These are phyloP conservation scores for Trichophyton mentagrophytes DNA, from an alignment of 2,329 filamentous ascomycete genomes.

Conservation along the genomic window DNA sequence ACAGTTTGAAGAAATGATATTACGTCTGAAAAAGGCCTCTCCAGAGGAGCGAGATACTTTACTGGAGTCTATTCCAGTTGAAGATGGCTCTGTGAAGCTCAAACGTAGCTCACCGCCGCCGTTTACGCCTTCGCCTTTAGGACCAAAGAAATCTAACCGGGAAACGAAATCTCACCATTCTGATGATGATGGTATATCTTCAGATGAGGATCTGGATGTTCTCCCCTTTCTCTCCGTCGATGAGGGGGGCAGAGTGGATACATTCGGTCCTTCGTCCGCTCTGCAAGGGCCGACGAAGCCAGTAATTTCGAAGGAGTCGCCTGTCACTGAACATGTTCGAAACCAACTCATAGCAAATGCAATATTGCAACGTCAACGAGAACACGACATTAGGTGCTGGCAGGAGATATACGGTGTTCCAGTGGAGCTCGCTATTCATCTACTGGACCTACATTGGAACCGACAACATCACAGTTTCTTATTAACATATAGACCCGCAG, in stretches of 20 bases:
- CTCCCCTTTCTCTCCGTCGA: conserved; percentile 13
- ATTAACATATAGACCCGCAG: conserved; percentile 28
- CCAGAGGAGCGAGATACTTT: conserved; percentile 11
- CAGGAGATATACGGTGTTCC: conserved; percentile 14
- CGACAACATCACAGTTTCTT: conserved; percentile 29
- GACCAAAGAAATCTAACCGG: background rate
- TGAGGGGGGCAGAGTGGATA: conserved; percentile 12
- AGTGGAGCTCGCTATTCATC: conserved; percentile 24
- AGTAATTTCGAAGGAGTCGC: conserved; percentile 7
- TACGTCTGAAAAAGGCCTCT: conserved; percentile 11
- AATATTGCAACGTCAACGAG: conserved; percentile 15
- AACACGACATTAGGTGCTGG: conserved; percentile 12
- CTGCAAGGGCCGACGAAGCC: conserved; percentile 12
- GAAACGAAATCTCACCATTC: conserved; percentile 7
- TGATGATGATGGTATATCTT: conserved; percentile 13
- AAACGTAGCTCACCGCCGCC: conserved; percentile 4
- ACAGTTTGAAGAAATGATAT: conserved; percentile 11
- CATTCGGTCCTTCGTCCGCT: conserved; percentile 12
- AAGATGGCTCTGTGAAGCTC: conserved; percentile 10
- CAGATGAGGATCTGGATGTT: conserved; percentile 14
- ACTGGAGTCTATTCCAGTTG: conserved; percentile 11
- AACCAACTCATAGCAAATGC: conserved; percentile 17
- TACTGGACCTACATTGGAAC: conserved; percentile 31
- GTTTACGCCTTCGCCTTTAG: background rate
- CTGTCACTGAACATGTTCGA: conserved; percentile 13